A percentile compares a stretch with the other conserved stretches of the same genome.
Evolutionary conservation across 2,329 filamentous ascomycete genomes (phyloP).

Genomic region (Coniochaeta sp.): DNA sequence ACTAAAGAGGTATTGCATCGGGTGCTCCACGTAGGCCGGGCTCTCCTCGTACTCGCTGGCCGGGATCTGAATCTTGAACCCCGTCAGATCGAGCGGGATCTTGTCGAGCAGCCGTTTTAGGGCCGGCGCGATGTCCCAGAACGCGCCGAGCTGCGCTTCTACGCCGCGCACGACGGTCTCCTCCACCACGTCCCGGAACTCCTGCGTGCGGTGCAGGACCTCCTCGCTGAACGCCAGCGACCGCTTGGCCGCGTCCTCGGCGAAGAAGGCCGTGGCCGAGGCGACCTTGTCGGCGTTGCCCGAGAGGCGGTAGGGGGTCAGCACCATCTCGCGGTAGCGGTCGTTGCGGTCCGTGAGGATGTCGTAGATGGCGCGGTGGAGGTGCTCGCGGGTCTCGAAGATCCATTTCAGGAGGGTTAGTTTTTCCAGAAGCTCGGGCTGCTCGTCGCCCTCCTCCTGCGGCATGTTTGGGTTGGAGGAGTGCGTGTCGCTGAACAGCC

Average conservation of each 20-base stretch:
- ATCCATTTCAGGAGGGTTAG: conserved; percentile 94
- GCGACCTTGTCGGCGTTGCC: conserved; percentile 73
- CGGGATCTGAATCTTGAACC: conserved; percentile 72
- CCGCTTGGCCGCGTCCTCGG: conserved; percentile 67
- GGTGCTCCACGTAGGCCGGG: conserved; percentile 70
- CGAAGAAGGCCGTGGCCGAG: conserved; percentile 76
- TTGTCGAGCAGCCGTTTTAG: conserved; percentile 72
- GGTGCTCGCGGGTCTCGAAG: conserved; percentile 83
- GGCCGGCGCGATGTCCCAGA: conserved; percentile 94
- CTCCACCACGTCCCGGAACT: conserved; percentile 74
- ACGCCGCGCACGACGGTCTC: conserved; percentile 81
- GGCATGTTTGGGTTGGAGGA: conserved; percentile 69
- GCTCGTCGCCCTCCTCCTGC: conserved; percentile 91
- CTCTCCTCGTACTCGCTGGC: conserved; percentile 77
- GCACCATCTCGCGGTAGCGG: conserved; percentile 76
- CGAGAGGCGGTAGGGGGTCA: conserved; percentile 70
- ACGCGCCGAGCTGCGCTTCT: conserved; percentile 84
- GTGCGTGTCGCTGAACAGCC: conserved; percentile 66
- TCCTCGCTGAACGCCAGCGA: conserved; percentile 65
- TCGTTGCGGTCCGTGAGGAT: conserved; percentile 79
- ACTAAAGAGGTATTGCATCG: conserved; percentile 84
- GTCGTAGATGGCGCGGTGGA: conserved; percentile 81
- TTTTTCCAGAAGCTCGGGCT: conserved; percentile 89
- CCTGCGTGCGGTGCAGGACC: conserved; percentile 63
- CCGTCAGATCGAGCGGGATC: conserved; percentile 54